Conservation (phyloP, 1,139 yeast species). For the Taphrina confusa region DNA sequence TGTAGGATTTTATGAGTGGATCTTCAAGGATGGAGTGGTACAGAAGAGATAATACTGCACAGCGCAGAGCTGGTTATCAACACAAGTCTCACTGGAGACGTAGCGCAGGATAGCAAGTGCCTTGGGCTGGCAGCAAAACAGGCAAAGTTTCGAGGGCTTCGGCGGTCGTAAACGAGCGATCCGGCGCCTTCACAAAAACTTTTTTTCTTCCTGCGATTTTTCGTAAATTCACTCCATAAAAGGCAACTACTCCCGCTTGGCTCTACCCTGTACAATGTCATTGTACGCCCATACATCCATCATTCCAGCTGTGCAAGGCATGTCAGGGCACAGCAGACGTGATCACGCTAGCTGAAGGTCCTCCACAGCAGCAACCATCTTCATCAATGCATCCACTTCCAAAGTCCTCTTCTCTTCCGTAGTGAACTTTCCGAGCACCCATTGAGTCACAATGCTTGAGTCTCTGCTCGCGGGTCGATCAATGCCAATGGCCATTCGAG, state of each 20-base stretch:
- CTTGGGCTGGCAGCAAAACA: no score
- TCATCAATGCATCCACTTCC: slow-evolving; percentile 2
- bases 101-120: slow-evolving; percentile 7
- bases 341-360: no score
- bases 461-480: slow-evolving; percentile 30
- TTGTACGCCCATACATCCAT: no score
- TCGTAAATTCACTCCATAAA: no score
- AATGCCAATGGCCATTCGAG: slow-evolving; percentile 23
- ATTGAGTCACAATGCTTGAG: slow-evolving; percentile 10
- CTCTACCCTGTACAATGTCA: no score
- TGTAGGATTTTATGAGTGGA: slow-evolving; percentile 1
- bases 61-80: not conserved
- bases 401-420: slow-evolving; percentile 9
- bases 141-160: not conserved
- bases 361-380: slow-evolving; percentile 12
- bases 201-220: no score
- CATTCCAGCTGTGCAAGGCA: no score
- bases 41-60: not conserved
- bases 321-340: no score
- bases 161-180: not conserved
- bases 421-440: slow-evolving; percentile 26
- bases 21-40: slow-evolving; percentile 12
- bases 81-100: slow-evolving; percentile 15
- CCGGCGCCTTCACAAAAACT: slow-evolving; percentile 1
- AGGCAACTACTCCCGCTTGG: no score